Conservation (phyloP, 1,284 basidiomycete genomes). For the Austropuccinia psidii region DNA sequence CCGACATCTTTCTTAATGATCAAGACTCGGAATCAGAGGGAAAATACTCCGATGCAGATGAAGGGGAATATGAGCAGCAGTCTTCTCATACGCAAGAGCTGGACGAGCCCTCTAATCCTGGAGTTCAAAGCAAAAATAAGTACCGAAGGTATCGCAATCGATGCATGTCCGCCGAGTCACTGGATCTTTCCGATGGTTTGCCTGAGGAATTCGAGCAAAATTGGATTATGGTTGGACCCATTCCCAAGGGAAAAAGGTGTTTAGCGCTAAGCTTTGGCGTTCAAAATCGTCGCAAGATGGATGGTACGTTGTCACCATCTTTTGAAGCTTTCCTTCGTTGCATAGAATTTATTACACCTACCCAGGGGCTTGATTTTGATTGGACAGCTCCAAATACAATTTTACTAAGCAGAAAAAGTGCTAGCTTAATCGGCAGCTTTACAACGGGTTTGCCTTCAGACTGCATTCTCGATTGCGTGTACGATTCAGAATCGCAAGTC, state of each 20-base stretch:
- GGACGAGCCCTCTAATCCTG: neutral
- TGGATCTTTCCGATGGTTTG: constrained; percentile 17
- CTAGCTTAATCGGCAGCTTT: constrained; percentile 6
- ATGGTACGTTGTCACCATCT: neutral
- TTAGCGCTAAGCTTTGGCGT: neutral
- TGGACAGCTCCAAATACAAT: neutral
- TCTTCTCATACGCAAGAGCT: neutral
- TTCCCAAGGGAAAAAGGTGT: constrained; percentile 27
- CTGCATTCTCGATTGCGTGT: constrained; percentile 29
- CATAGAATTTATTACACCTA: neutral
- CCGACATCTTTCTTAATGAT: neutral
- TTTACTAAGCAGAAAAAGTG: constrained; percentile 4
- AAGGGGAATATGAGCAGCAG: neutral
- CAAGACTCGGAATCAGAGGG: neutral
- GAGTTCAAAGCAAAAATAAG: neutral
- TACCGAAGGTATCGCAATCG: neutral
- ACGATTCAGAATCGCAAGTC: neutral
- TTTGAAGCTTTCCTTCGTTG: neutral
- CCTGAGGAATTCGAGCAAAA: constrained; percentile 10
- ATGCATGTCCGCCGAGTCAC: constrained; percentile 25
- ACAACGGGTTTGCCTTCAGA: neutral
- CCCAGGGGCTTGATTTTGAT: neutral
- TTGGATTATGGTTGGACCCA: constrained; percentile 28
- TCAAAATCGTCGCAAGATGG: neutral
- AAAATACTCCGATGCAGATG: constrained; percentile 24